phyloP scores from a whole-genome alignment of 768 basidiomycete species.

The Russula virescens region DNA sequence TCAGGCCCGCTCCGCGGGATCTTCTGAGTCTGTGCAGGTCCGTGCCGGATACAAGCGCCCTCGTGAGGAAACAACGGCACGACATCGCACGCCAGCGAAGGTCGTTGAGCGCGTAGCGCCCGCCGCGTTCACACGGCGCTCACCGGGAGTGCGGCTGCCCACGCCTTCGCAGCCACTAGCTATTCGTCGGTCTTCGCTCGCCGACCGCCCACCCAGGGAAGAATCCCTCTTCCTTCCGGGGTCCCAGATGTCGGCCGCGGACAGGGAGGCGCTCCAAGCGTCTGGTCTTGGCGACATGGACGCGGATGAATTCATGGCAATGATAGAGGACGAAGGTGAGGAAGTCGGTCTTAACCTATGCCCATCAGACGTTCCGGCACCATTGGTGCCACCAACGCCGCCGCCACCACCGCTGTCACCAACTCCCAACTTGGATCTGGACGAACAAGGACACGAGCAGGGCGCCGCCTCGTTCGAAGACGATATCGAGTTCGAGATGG shows the following conservation, averaged over 20 bases:
- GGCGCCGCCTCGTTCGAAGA: slow-evolving; percentile 9
- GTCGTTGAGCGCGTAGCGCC: slow-evolving; percentile 23
- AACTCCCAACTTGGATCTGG: not conserved
- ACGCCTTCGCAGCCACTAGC: not conserved
- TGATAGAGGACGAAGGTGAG: slow-evolving; percentile 56
- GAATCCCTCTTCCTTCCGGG: slow-evolving; percentile 34
- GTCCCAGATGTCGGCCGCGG: slow-evolving; percentile 45
- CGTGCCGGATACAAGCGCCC: slow-evolving; percentile 14
- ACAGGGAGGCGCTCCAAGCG: slow-evolving; percentile 46
- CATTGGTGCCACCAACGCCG: not conserved
- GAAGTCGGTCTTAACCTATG: slow-evolving; percentile 35
- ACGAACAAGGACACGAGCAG: slow-evolving; percentile 3
- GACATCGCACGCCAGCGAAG: slow-evolving; percentile 15
- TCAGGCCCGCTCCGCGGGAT: slow-evolving; percentile 7
- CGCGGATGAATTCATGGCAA: slow-evolving; percentile 50
- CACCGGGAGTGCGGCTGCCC: slow-evolving; percentile 25
- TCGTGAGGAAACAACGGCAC: slow-evolving; percentile 3
- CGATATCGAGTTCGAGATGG: slow-evolving; percentile 22
- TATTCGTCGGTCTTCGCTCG: not conserved
- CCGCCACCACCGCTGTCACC: not conserved
- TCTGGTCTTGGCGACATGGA: slow-evolving; percentile 67
- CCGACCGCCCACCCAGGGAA: not conserved
- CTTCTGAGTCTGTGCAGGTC: slow-evolving; percentile 7
- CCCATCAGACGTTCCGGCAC: not conserved
- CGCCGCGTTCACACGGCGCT: not conserved